Evolutionary conservation across 371 early-diverging fungal species (phyloP), one percentile per base, ranked within the genome.

Genomic region (Chytridium lagenaria): DNA sequence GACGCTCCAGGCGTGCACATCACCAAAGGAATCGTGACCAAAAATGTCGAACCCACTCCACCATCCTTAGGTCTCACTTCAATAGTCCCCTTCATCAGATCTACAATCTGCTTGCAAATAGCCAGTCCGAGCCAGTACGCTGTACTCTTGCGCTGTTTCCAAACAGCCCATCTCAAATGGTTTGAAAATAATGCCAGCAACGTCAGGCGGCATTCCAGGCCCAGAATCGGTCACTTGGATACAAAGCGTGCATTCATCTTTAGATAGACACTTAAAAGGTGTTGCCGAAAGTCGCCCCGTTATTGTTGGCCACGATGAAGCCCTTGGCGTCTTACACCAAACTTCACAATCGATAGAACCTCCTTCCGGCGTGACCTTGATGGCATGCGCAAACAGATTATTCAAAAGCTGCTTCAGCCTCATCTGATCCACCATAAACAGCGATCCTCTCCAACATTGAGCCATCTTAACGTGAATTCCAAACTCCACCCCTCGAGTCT

Each of bases 51-150:
- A n/a, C n/a, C n/a, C n/a, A n/a, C n/a, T n/a, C 19, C 44, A 12
- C 19, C 44, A 7, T 7, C 19, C 36, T 19, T 7, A 30, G 36
- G 30, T 5, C 12, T 2, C 10, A 36, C 36, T 12, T 90, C 89
- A 33, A 95, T 84, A 67, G 87, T 81, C 34, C 95, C 96, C 28
- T 92, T 92, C 89, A 94, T 91, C 52, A 93, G 76, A 50, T 87
- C 82, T 23, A 90, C 92, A 7, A 95, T 82, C 49, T 88, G 85
- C 77, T 89, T n/a, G n/a, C n/a, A n/a, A n/a, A n/a, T n/a, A n/a
- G n/a, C n/a, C n/a, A n/a, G n/a, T n/a, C n/a, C n/a, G 5, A 90
- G 0, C 95, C 94, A 31, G 93, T 92, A 30, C 94, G 36, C 93
- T 92, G 74, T 90, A 93, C 78, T 90, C 90, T 69, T 93, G 91